A percentile compares a stretch with the other conserved stretches of the same genome.
These are phyloP conservation scores for Rosa lucieae DNA, from an alignment of 306 rosid species.

Conservation along the genomic window DNA sequence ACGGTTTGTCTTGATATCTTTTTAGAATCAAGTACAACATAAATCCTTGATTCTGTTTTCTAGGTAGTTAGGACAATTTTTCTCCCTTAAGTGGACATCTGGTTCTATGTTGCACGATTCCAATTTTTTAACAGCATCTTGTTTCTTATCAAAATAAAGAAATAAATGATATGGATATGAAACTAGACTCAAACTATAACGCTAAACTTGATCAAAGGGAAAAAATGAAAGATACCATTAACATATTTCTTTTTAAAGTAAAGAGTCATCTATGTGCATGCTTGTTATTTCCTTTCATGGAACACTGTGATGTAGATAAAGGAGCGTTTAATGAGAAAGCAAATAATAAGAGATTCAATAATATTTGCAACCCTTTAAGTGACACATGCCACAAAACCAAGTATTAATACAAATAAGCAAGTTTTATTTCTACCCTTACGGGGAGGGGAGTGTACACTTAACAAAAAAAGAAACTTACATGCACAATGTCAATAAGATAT, in stretches of 20 bases:
- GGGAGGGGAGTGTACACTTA: not conserved
- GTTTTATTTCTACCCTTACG: not conserved
- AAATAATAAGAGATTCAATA: not conserved
- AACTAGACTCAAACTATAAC: not conserved
- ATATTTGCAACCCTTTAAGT: not conserved
- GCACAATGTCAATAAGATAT: constrained; percentile 59
- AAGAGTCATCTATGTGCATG: not conserved
- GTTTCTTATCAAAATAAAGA: not conserved
- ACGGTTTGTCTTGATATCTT: not conserved
- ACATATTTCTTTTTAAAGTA: not conserved
- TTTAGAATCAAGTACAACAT: not conserved
- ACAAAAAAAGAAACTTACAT: constrained; percentile 43
- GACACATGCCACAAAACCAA: not conserved
- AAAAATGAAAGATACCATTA: not conserved
- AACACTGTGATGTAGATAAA: not conserved
- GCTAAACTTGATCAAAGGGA: not conserved
- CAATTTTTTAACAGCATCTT: not conserved
- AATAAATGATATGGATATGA: not conserved
- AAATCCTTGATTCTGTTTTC: not conserved
- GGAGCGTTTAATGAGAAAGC: not conserved
- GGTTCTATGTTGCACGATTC: not conserved
- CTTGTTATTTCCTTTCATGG: not conserved
- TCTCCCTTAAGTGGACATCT: not conserved
- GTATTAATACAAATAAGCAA: not conserved
- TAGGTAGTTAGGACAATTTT: not conserved